Evolutionary conservation across 2,329 filamentous ascomycete genomes (phyloP), one percentile per base, ranked within the genome.

Genomic region (Hypoxylon sp.): DNA sequence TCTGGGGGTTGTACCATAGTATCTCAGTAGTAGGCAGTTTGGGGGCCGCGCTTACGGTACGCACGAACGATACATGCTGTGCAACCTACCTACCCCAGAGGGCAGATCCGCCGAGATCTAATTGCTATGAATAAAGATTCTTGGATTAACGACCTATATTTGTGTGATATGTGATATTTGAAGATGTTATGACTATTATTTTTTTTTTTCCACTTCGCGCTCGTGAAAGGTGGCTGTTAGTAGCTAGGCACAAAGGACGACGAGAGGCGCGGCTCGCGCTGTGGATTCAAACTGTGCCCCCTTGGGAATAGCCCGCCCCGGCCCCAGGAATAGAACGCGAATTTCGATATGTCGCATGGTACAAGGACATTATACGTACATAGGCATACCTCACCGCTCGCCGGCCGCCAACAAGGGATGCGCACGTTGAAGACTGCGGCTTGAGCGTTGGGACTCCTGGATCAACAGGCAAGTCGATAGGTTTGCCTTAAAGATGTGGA

Each of bases 291-390:
- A 22, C 39, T 44, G 39, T 44, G 39, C 39, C 39, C 11, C 39
- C 39, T 44, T 44, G 44, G 31, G 37, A 31, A 59, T 26, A 35
- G 31, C 33, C 26, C 29, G 19, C 8, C 24, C 29, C 10, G 48
- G 46, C 56, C 50, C 55, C 19, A 19, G 56, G 53, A 58, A 65
- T 60, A 47, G 62, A 54, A 44, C 13, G 14, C 39, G 26, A 59
- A 50, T 56, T 56, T 44, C 22, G 44, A 47, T 37, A 50, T 54
- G 50, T 26, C 46, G 31, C 50, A 51, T 48, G 47, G 39, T 2
- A 44, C 17, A 22, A 44, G 39, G 48, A 24, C 17, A 9, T 8
- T 29, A 19, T 42, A 22, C 4, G 10, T 42, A 22, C 4, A 5
- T 42, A 64, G 39, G 39, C 39, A 44, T 10, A 51, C 63, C 39